These are phyloP conservation scores for Termitomyces bulborhizus DNA, from an alignment of 768 basidiomycete genomes.

Conservation along the genomic window DNA sequence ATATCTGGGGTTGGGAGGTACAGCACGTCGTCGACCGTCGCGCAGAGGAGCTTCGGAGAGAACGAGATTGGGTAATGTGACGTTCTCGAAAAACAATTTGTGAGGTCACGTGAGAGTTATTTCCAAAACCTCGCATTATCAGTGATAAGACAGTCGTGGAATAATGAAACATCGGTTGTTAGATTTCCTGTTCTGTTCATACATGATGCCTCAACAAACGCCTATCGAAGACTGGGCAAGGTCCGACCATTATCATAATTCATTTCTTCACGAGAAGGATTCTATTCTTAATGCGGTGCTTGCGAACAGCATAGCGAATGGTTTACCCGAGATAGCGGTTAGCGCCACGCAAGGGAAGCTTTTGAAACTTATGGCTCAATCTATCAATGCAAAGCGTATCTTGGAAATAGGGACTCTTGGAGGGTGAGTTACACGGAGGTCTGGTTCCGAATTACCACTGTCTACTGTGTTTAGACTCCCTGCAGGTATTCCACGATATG, in stretches of 20 bases:
- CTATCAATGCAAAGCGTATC: conserved; percentile 48
- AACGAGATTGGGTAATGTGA: conserved; percentile 47
- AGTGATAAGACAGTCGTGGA: neutral
- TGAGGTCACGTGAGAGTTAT: too few species aligned
- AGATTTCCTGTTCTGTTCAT: neutral
- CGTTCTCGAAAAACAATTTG: neutral
- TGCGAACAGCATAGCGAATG: conserved; percentile 24
- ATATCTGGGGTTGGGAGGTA: conserved; percentile 69
- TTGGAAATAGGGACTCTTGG: conserved; percentile 65
- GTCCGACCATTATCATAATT: conserved; percentile 51
- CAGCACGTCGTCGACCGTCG: conserved; percentile 52
- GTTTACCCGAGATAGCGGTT: conserved; percentile 39
- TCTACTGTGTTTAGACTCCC: neutral
- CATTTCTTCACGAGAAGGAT: conserved; percentile 42
- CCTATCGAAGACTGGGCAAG: conserved; percentile 39
- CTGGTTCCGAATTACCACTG: too few species aligned
- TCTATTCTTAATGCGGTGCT: conserved; percentile 33
- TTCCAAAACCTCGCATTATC: neutral
- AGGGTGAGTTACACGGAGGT: conserved; percentile 32
- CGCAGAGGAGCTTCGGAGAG: conserved; percentile 50
- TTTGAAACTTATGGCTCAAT: conserved; percentile 43
- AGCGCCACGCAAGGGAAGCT: conserved; percentile 52
- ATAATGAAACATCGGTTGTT: neutral
- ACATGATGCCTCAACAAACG: too few species aligned
- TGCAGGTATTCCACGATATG: conserved; percentile 35